Conservation (phyloP, 768 basidiomycete species). For the Obba rivulosa region DNA sequence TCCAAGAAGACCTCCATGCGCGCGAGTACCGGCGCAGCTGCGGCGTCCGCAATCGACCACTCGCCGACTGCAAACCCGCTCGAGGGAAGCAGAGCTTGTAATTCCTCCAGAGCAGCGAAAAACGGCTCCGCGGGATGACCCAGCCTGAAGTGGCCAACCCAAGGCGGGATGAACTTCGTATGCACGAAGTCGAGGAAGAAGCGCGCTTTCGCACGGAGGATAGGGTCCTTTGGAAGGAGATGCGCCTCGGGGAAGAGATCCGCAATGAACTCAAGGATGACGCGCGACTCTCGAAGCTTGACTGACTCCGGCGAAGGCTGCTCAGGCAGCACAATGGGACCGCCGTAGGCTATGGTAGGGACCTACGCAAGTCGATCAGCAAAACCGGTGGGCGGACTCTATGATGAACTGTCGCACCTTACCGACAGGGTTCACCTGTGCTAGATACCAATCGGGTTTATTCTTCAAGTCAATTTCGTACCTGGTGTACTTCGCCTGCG, state of each 20-base stretch:
- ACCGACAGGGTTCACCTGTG: too few species aligned
- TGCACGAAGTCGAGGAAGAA: constrained; percentile 53
- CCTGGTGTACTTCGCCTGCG: too few species aligned
- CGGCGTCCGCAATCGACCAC: constrained; percentile 58
- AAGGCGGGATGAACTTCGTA: constrained; percentile 37
- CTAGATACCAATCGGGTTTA: too few species aligned
- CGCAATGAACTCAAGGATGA: constrained; percentile 60
- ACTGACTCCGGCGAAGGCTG: constrained; percentile 50
- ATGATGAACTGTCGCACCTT: too few species aligned
- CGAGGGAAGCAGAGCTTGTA: constrained; percentile 46
- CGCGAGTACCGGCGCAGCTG: constrained; percentile 52
- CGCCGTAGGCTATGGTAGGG: constrained; percentile 56
- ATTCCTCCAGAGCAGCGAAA: constrained; percentile 35
- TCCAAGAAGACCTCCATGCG: constrained; percentile 32
- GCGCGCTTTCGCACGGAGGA: constrained; percentile 50
- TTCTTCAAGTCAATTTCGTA: too few species aligned
- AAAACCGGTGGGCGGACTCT: too few species aligned
- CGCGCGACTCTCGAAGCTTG: constrained; percentile 58
- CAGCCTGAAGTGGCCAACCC: constrained; percentile 26
- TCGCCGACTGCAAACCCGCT: constrained; percentile 38
- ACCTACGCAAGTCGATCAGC: constrained; percentile 28
- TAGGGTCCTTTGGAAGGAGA: constrained; percentile 49
- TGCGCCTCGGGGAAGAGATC: constrained; percentile 44
- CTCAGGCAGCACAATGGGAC: constrained; percentile 46
- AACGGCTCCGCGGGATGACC: constrained; percentile 25